phyloP scores from a whole-genome alignment of 2,329 filamentous ascomycete species.

The Pestalotiopsis sp. region DNA sequence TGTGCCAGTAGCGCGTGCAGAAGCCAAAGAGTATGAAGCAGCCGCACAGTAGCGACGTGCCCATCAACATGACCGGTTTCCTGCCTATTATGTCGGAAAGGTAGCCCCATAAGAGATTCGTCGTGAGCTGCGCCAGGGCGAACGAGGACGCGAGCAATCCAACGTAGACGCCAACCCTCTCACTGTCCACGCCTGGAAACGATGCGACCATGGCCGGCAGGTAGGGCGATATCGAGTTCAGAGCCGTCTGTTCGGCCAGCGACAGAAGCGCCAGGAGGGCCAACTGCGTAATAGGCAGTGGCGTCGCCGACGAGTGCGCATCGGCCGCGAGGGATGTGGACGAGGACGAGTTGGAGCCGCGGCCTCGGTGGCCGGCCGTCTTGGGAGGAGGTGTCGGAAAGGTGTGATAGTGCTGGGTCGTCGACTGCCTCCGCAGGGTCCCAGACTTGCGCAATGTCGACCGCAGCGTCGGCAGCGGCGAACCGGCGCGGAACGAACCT shows the following conservation, averaged over 20 bases:
- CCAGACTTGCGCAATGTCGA: conserved; percentile 16
- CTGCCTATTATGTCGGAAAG: conserved; percentile 78
- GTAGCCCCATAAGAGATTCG: conserved; percentile 91
- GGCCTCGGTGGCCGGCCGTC: conserved; percentile 53
- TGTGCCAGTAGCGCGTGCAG: conserved; percentile 80
- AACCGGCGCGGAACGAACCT: conserved; percentile 36
- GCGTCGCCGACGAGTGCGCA: conserved; percentile 61
- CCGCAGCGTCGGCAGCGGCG: conserved; percentile 28
- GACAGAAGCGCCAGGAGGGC: conserved; percentile 85
- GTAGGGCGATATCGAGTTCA: conserved; percentile 96
- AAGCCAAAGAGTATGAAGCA: conserved; percentile 91
- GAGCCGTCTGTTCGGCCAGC: conserved; percentile 89
- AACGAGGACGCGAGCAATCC: conserved; percentile 90
- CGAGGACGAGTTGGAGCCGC: conserved; percentile 31
- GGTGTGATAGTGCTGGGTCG: conserved; percentile 73
- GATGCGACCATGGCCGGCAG: conserved; percentile 87
- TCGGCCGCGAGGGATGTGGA: conserved; percentile 32
- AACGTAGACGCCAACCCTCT: conserved; percentile 82
- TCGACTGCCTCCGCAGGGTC: conserved; percentile 33
- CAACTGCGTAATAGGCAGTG: conserved; percentile 82
- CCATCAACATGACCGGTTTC: conserved; percentile 80
- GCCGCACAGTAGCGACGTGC: conserved; percentile 78
- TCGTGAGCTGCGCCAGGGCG: conserved; percentile 87
- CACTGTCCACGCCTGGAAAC: conserved; percentile 77
- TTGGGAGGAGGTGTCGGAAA: conserved; percentile 77